phyloP scores from a whole-genome alignment of 495 filamentous ascomycete genomes.

The Aspergillus incahuasiensis region DNA sequence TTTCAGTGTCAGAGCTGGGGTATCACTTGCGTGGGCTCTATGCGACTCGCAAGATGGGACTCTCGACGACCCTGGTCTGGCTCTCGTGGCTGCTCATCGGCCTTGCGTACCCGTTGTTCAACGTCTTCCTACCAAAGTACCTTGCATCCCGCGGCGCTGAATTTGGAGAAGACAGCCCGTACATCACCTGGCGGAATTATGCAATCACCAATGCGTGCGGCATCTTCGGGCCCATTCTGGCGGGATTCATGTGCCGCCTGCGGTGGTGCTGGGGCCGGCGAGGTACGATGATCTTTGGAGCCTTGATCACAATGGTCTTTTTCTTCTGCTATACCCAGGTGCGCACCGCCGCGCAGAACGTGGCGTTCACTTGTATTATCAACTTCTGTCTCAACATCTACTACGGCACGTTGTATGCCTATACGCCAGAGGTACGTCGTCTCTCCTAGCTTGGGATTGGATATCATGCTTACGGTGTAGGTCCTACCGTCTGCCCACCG shows the following conservation, averaged over 20 bases:
- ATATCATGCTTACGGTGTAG: neutral
- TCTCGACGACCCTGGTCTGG: conserved; percentile 63
- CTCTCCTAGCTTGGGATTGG: neutral
- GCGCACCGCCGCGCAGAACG: conserved; percentile 51
- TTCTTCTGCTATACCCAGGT: conserved; percentile 69
- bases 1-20: conserved; percentile 44
- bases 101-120: conserved; percentile 64
- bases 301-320: conserved; percentile 58
- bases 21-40: conserved; percentile 62
- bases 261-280: conserved; percentile 52
- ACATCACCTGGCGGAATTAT: conserved; percentile 68
- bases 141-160: conserved; percentile 43
- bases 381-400: conserved; percentile 66
- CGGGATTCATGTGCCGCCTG: conserved; percentile 58
- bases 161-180: conserved; percentile 41
- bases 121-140: conserved; percentile 58
- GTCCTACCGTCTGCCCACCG: conserved; percentile 10
- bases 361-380: conserved; percentile 63
- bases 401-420: conserved; percentile 67
- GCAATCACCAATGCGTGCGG: conserved; percentile 59
- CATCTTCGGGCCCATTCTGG: conserved; percentile 62
- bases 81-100: conserved; percentile 67
- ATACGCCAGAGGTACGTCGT: conserved; percentile 46
- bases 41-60: conserved; percentile 52
- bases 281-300: conserved; percentile 64